Conservation (phyloP, 208 protist genomes). For the Naegleria gruberi region DNA sequence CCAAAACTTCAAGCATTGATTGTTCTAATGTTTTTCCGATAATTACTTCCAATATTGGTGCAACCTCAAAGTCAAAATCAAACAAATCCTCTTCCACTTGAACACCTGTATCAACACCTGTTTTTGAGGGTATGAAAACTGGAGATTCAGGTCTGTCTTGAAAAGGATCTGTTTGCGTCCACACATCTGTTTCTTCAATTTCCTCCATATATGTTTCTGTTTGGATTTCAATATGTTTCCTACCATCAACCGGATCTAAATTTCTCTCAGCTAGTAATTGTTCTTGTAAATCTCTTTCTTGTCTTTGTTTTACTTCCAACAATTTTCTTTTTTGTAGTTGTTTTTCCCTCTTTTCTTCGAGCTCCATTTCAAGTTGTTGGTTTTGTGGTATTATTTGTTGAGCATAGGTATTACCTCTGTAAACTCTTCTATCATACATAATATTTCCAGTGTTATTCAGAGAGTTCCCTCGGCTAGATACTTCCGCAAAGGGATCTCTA, state of each 20-base stretch:
- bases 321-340: slow-evolving; percentile 55
- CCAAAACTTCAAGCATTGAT: slow-evolving; percentile 91
- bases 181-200: slow-evolving; percentile 67
- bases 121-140: slow-evolving; percentile 82
- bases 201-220: slow-evolving; percentile 92
- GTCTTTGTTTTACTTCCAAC: slow-evolving; percentile 48
- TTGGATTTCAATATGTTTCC: slow-evolving; percentile 83
- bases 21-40: slow-evolving; percentile 94
- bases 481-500: not conserved
- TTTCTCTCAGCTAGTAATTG: slow-evolving; percentile 51
- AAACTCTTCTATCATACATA: slow-evolving; percentile 86
- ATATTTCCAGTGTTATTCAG: slow-evolving; percentile 56
- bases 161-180: slow-evolving; percentile 89
- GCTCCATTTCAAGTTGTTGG: slow-evolving; percentile 56
- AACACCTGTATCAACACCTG: slow-evolving; percentile 82
- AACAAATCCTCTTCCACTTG: slow-evolving; percentile 94
- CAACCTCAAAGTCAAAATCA: slow-evolving; percentile 91
- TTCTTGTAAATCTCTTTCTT: slow-evolving; percentile 45
- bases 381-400: slow-evolving; percentile 65
- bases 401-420: slow-evolving; percentile 86
- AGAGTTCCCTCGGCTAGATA: too few relatives aligned
- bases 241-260: slow-evolving; percentile 69
- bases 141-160: slow-evolving; percentile 85
- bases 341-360: slow-evolving; percentile 52
- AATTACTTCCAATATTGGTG: slow-evolving; percentile 90